phyloP scores from a whole-genome alignment of 2,329 filamentous ascomycete species.

The Oidium heveae region DNA sequence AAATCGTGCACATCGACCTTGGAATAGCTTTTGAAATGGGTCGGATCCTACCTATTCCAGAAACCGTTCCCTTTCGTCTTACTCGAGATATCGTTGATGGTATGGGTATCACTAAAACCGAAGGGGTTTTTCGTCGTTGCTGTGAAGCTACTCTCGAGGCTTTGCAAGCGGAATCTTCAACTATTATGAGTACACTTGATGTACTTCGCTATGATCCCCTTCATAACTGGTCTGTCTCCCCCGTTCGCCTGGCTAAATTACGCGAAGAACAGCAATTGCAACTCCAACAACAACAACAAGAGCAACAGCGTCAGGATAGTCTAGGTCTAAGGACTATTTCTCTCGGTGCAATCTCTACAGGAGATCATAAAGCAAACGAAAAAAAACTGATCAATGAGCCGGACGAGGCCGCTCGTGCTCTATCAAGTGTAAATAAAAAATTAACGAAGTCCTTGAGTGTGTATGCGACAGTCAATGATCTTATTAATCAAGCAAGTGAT shows the following conservation, averaged over 20 bases:
- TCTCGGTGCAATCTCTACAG: slow-evolving; percentile 11
- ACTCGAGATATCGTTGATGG: slow-evolving; percentile 90
- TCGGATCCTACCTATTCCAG: slow-evolving; percentile 79
- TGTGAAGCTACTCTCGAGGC: slow-evolving; percentile 95
- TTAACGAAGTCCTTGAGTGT: slow-evolving; percentile 82
- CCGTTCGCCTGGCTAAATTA: slow-evolving; percentile 35
- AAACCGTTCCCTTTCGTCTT: slow-evolving; percentile 83
- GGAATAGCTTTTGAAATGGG: slow-evolving; percentile 95
- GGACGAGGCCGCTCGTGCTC: slow-evolving; percentile 68
- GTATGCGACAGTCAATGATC: slow-evolving; percentile 80
- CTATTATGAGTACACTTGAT: slow-evolving; percentile 95
- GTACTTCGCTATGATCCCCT: slow-evolving; percentile 94
- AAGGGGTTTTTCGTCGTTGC: slow-evolving; percentile 90
- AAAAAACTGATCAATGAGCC: slow-evolving; percentile 27
- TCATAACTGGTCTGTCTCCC: slow-evolving; percentile 82
- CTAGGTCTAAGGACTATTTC: slow-evolving; percentile 14
- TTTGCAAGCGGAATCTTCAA: slow-evolving; percentile 79
- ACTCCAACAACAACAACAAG: no score
- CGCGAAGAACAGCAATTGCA: slow-evolving; percentile 27
- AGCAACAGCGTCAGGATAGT: not conserved
- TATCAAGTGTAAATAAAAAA: slow-evolving; percentile 91
- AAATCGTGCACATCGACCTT: slow-evolving; percentile 90
- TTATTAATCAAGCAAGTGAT: slow-evolving; percentile 89
- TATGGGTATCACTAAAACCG: slow-evolving; percentile 85
- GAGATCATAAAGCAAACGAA: slow-evolving; percentile 10